Evolutionary conservation across 2,329 filamentous ascomycete genomes (phyloP).

Genomic region (Calycina marina): DNA sequence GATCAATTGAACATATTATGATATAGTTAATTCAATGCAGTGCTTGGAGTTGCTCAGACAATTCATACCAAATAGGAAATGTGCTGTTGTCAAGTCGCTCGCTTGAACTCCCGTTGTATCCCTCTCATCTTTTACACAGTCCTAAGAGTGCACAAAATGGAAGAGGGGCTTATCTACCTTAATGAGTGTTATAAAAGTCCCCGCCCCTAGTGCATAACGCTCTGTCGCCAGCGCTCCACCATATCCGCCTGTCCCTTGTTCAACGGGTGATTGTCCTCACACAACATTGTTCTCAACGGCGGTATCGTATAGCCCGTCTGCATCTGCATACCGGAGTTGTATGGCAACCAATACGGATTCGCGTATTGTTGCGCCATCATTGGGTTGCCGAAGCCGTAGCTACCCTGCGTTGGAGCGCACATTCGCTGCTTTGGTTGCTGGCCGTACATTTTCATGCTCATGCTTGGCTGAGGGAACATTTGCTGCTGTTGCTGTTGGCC

Average conservation of each 20-base stretch:
- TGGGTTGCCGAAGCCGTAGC: conserved; percentile 6
- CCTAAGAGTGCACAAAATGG: no score
- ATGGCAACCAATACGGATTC: conserved; percentile 12
- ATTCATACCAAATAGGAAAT: no score
- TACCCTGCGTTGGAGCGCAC: conserved; percentile 15
- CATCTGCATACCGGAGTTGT: conserved; percentile 7
- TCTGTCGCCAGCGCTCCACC: conserved; percentile 24
- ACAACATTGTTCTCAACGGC: conserved; percentile 12
- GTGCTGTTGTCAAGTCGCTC: no score
- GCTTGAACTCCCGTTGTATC: no score
- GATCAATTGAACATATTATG: no score
- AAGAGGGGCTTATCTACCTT: no score
- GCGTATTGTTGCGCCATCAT: conserved; percentile 13
- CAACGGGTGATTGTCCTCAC: conserved; percentile 6
- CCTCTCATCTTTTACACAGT: no score
- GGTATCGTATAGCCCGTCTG: conserved; percentile 7
- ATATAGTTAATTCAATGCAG: no score
- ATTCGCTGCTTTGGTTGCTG: conserved; percentile 5
- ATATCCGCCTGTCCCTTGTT: conserved; percentile 23
- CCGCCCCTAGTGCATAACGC: conserved; percentile 22
- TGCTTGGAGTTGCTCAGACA: no score
- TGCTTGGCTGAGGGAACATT: conserved; percentile 15
- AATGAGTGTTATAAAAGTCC: no score
- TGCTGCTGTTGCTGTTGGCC: conserved; percentile 6
- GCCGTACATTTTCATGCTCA: conserved; percentile 3